Percentiles rank a stretch among this genome's conserved stretches.
Evolutionary conservation across 2,329 filamentous ascomycete species (phyloP).

Genomic region (Fusarium sororula): DNA sequence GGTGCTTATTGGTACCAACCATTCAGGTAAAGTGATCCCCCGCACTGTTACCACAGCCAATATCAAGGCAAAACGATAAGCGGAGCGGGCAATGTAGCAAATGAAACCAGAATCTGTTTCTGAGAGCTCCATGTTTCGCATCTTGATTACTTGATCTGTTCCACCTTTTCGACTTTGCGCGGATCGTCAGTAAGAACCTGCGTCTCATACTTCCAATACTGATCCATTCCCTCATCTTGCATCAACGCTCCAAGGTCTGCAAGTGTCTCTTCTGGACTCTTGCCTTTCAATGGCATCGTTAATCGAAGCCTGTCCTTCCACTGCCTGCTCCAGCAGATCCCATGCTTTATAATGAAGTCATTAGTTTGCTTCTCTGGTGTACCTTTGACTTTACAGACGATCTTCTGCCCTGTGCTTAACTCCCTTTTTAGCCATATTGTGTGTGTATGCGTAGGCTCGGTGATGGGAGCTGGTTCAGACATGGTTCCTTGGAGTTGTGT

Average conservation of each 20-base stretch:
- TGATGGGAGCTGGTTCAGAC: not conserved
- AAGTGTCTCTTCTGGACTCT: not conserved
- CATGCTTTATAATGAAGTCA: fast-evolving
- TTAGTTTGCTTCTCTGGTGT: fast-evolving
- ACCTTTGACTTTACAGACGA: fast-evolving
- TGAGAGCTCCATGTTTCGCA: not conserved
- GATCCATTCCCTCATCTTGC: fast-evolving
- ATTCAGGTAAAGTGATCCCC: not conserved
- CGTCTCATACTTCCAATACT: not conserved
- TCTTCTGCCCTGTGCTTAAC: fast-evolving
- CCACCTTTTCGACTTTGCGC: not conserved
- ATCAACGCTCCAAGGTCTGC: not conserved
- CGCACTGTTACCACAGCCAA: fast-evolving
- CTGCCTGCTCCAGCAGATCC: fast-evolving
- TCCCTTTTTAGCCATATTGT: not conserved
- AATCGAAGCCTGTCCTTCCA: not conserved
- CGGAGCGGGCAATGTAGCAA: fast-evolving
- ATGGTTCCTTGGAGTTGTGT: not conserved
- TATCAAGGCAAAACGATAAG: fast-evolving
- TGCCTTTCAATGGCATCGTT: not conserved
- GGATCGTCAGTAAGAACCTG: not conserved
- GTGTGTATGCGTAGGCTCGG: not conserved
- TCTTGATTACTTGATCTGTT: not conserved
- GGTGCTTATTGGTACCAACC: no score
- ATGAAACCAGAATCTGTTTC: not conserved